These are phyloP conservation scores for Amesomyces nigricolor DNA, from an alignment of 2,329 filamentous ascomycete species.

Conservation along the genomic window DNA sequence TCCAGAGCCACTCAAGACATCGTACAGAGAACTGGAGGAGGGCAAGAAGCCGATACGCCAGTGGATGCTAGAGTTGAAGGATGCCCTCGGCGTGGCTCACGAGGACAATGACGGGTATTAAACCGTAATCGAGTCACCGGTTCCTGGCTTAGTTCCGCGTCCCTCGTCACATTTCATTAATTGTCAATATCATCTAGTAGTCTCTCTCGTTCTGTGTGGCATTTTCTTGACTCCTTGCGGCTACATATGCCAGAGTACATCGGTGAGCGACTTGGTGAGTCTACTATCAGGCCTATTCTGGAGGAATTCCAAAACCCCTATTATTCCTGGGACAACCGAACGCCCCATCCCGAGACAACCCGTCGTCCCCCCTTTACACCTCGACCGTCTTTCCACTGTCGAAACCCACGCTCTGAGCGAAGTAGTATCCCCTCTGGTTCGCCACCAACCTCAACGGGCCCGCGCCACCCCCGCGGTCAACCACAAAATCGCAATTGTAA, in stretches of 20 bases:
- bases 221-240: too few relatives aligned
- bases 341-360: neutral
- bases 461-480: constrained; percentile 3
- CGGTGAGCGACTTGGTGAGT: neutral
- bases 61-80: constrained; percentile 19
- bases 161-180: neutral
- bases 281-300: neutral
- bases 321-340: neutral
- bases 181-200: neutral
- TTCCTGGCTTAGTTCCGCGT: neutral
- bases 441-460: constrained; percentile 13
- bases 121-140: neutral
- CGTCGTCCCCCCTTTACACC: neutral
- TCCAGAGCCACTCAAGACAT: constrained; percentile 21
- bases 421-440: constrained; percentile 24
- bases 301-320: neutral
- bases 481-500: constrained; percentile 38
- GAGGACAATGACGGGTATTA: neutral
- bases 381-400: constrained; percentile 10
- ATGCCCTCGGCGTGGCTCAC: constrained; percentile 5
- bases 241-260: too few relatives aligned
- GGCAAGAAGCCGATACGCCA: constrained; percentile 19
- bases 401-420: constrained; percentile 6
- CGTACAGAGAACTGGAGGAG: constrained; percentile 17
- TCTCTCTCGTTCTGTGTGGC: too few relatives aligned